Base-by-base conservation (phyloP, 345 rosid species). In the Hevea brasiliensis region DNA sequence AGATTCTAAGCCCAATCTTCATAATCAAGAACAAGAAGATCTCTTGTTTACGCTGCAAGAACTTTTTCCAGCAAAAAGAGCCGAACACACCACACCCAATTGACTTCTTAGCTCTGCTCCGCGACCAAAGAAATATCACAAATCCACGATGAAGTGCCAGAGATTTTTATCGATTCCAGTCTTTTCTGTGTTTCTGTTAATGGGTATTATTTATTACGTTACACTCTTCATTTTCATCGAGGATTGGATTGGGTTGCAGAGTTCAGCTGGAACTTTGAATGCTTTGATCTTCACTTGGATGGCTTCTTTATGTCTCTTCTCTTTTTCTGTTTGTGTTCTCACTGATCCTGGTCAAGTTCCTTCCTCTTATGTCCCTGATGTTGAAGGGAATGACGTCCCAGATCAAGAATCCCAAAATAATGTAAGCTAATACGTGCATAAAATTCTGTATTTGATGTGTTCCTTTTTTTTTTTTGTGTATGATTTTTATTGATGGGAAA, bases 261-360 rank as follows among this genome's bases (percentile, higher is more conserved):
- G 86, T 81, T 85, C 89, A 70, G 67, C 83, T 74, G 90, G 92
- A 70, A 77, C 75, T 50, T 72, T 75, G 53, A 86, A 88, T 78
- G 79, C 89, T 41, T 54, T 76, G 26, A 65, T 86, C 81, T 84
- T 86, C 83, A 81, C 77, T 75, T 72, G 70, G 47, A 71, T 85
- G 73, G 81, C 84, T 53, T 85, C 70, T 80, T 77, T 85, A 41
- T 91, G 81, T 75, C 70, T 87, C 65, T 66, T 80, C 60, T 85
- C 90, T 32, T 86, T 86, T 70, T 61, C 56, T 20, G 69, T 80
- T 42, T 79, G 85, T 67, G 85, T 87, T 78, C 58, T 85, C 20
- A 67, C 82, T 26, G 91, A 86, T 67, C 89, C 96, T 62, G 93
- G 96, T 61, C 75, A 77, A 50, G 88, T 85, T 57, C 91, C 93